Percentiles rank a stretch among this genome's conserved stretches.
phyloP scores from a whole-genome alignment of 495 filamentous ascomycete species.

The Daldinia childiae region DNA sequence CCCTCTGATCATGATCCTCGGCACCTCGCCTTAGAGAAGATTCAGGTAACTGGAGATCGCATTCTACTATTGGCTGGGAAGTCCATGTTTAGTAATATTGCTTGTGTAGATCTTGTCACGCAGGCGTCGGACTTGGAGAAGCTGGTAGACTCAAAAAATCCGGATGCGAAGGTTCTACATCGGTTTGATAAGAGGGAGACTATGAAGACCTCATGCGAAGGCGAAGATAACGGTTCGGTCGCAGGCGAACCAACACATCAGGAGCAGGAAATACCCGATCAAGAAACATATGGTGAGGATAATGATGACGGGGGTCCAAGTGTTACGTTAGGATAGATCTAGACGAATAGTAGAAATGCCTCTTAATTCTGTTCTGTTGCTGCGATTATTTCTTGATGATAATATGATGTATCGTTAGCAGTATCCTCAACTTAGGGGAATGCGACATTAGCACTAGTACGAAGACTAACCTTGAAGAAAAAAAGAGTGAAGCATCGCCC shows the following conservation, averaged over 20 bases:
- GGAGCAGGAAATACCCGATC: neutral
- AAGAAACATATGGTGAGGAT: neutral
- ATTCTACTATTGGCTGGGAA: constrained; percentile 31
- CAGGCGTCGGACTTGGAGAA: constrained; percentile 42
- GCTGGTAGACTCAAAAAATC: constrained; percentile 34
- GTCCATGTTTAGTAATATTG: constrained; percentile 26
- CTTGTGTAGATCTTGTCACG: constrained; percentile 40
- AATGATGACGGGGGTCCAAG: neutral
- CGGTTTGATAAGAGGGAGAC: constrained; percentile 29
- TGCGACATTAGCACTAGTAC: constrained; percentile 10
- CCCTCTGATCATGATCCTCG: constrained; percentile 32
- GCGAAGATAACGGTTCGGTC: neutral
- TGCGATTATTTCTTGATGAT: neutral
- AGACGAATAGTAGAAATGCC: neutral
- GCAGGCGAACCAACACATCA: neutral
- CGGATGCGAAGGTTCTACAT: constrained; percentile 26
- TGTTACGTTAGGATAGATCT: neutral
- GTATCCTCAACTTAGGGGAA: constrained; percentile 46
- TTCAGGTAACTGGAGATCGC: constrained; percentile 27
- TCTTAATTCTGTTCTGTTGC: neutral
- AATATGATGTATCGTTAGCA: constrained; percentile 48
- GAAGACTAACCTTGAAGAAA: constrained; percentile 67
- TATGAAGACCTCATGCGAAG: constrained; percentile 2
- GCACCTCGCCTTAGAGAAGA: constrained; percentile 35
- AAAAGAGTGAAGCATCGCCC: constrained; percentile 58